phyloP scores from a whole-genome alignment of 371 early-diverging fungal genomes.

The Batkoa obscura region DNA sequence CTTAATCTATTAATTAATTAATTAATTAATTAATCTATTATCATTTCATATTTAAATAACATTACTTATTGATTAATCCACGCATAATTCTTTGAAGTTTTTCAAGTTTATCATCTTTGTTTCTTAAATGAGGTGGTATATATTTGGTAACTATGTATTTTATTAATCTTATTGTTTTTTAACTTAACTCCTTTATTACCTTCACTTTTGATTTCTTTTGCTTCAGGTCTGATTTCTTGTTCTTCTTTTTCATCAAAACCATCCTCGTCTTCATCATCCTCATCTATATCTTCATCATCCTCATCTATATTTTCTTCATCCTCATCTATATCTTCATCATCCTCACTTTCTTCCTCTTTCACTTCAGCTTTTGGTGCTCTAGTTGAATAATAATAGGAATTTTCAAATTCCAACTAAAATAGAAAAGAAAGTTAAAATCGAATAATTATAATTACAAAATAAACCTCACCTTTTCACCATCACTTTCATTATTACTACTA shows the following conservation, averaged over 20 bases:
- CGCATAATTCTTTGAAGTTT: conserved; percentile 59
- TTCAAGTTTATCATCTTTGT: conserved; percentile 23
- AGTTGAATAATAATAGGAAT: conserved; percentile 2
- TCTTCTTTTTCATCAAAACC: conserved; percentile 10
- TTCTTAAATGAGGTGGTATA: conserved; percentile 79
- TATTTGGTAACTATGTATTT: conserved; percentile 32
- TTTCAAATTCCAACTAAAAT: conserved; percentile 1
- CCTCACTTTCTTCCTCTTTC: conserved; percentile 7
- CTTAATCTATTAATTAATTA: conserved; percentile 26
- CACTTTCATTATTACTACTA: no score
- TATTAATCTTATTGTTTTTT: background rate
- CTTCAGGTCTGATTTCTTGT: no score
- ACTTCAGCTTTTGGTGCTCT: background rate
- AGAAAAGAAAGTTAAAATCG: background rate
- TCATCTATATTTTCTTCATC: conserved; percentile 11
- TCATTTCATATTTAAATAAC: conserved; percentile 37
- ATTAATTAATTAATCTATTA: background rate
- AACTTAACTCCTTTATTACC: conserved; percentile 11
- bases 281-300: conserved; percentile 7
- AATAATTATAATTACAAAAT: background rate
- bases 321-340: conserved; percentile 9
- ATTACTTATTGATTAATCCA: conserved; percentile 70
- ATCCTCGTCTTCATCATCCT: conserved; percentile 10
- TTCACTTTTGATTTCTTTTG: conserved; percentile 9
- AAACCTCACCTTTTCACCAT: conserved; percentile 4